Evolutionary conservation across 1,284 basidiomycete species (phyloP), one percentile per base, ranked within the genome.

Genomic region (Pseudozyma flocculosa): DNA sequence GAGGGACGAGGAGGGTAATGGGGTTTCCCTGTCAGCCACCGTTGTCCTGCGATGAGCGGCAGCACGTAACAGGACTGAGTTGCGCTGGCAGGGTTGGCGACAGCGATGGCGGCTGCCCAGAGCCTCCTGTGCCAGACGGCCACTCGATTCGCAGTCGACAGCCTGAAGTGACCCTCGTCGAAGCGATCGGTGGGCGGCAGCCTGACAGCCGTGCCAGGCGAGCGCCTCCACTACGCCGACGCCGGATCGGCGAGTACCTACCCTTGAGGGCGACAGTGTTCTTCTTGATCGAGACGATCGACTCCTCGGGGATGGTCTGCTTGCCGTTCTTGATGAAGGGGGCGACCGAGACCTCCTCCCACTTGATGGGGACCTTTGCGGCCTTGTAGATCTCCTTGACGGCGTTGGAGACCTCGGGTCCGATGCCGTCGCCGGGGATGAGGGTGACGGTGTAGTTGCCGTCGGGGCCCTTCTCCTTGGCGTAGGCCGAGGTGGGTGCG

Each of bases 251-350:
- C n/a, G n/a, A n/a, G n/a, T 17, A 78, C 82, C 46, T 65, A 88
- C 92, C 95, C 84, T 98, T 98, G 78, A 99, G 83, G 19, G 94
- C 95, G 61, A 98, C 90, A 29, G 94, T 97, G 82, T 97, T 98
- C 82, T 88, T 90, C 83, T 89, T 93, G 74, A 99, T 89, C 23
- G 89, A 92, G 62, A 84, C 84, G 68, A 99, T 92, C 42, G 94
- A 92, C 53, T 82, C 82, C 61, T 95, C 91, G 43, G 95, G 95
- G 76, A 99, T 98, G 64, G 90, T 90, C 56, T 92, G 95, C 84
- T 96, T 96, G 52, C 95, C 95, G 68, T 88, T 87, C 70, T 96
- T 83, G 61, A 95, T 86, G 55, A 64, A 61, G 18, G 95, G 95
- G 18, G 91, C 89, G 50, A 98, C 95, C 76, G 88, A 90, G 78